Percentiles rank a stretch among this genome's conserved stretches.
These are phyloP conservation scores for Pseudogymnoascus sp. DNA, from an alignment of 2,329 filamentous ascomycete genomes.

Conservation along the genomic window DNA sequence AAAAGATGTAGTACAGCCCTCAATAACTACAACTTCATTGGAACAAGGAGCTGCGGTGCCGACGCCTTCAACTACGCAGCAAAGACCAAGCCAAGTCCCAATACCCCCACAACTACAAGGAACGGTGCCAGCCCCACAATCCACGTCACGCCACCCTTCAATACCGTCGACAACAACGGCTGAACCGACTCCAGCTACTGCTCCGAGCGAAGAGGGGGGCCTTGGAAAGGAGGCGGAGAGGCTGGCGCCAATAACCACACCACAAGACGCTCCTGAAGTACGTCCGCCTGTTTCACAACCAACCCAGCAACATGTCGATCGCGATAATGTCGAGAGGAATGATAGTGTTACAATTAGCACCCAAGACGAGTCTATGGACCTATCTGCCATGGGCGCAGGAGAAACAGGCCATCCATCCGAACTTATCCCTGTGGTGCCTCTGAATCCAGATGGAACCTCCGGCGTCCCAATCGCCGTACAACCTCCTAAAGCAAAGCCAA, in stretches of 20 bases:
- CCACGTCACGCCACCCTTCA: not conserved
- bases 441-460: slow-evolving; percentile 24
- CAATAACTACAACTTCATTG: not conserved
- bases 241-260: not conserved
- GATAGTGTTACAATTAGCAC: not conserved
- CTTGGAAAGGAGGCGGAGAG: not conserved
- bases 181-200: not conserved
- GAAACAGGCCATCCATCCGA: slow-evolving; percentile 11
- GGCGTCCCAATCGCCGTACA: slow-evolving; percentile 10
- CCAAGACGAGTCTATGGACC: slow-evolving; percentile 7
- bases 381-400: slow-evolving; percentile 12
- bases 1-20: not conserved
- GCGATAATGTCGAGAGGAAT: not conserved
- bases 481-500: not conserved
- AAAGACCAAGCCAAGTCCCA: not conserved
- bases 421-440: slow-evolving; percentile 18
- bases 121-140: not conserved
- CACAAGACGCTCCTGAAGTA: not conserved
- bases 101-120: not conserved
- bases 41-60: not conserved
- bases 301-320: not conserved
- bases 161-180: not conserved
- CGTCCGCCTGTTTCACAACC: not conserved
- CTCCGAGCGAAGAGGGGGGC: not conserved
- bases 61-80: not conserved